Conservation (phyloP, 73 alveolate genomes). For the Paramecium bursaria region DNA sequence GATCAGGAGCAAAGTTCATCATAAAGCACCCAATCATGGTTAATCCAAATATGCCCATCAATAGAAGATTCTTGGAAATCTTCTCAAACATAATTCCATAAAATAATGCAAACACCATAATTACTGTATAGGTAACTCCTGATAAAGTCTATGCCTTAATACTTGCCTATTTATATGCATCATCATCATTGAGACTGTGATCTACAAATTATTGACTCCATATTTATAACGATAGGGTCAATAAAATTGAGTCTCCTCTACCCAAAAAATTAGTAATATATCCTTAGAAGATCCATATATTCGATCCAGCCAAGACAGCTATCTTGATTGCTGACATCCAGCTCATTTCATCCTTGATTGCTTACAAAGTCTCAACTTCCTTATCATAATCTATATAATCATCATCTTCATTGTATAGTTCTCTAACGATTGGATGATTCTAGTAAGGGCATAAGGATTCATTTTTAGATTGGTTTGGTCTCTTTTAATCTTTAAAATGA, state of each 20-base stretch:
- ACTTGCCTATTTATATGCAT: constrained; percentile 65
- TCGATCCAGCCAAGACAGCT: constrained; percentile 63
- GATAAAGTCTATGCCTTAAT: constrained; percentile 67
- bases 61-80: constrained; percentile 44
- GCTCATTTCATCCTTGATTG: not conserved
- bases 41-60: constrained; percentile 54
- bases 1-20: constrained; percentile 66
- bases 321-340: constrained; percentile 35
- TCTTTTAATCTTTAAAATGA: constrained; percentile 12
- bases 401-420: constrained; percentile 10
- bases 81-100: constrained; percentile 66
- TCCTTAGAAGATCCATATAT: constrained; percentile 66
- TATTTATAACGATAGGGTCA: constrained; percentile 60
- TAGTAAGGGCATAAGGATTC: constrained; percentile 7
- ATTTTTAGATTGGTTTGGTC: not conserved
- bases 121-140: constrained; percentile 62
- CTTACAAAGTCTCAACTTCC: constrained; percentile 6
- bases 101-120: constrained; percentile 41
- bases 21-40: constrained; percentile 70
- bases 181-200: not conserved
- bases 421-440: not conserved
- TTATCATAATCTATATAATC: constrained; percentile 32
- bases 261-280: constrained; percentile 69
- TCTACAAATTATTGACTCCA: constrained; percentile 66
- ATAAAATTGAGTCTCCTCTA: constrained; percentile 67